Conservation (phyloP, 768 basidiomycete genomes). For the Hirschioporus abietinus region DNA sequence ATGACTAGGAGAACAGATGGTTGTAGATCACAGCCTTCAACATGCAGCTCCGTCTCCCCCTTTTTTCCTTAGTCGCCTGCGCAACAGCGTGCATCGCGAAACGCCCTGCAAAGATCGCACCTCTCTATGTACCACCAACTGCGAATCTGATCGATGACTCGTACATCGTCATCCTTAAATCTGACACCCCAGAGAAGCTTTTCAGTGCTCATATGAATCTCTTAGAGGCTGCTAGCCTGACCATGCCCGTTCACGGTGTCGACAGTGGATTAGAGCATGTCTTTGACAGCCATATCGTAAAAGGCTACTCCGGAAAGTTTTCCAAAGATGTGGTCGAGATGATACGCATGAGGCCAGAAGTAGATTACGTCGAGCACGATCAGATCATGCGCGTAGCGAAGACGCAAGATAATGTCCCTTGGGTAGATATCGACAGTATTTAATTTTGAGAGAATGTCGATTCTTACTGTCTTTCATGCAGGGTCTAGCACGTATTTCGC, state of each 20-base stretch:
- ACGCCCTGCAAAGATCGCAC: conserved; percentile 5
- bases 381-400: conserved; percentile 76
- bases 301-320: conserved; percentile 82
- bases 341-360: conserved; percentile 81
- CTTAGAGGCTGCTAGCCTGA: conserved; percentile 56
- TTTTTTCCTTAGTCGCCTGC: not conserved
- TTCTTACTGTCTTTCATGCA: conserved; percentile 22
- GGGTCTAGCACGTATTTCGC: conserved; percentile 95
- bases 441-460: not conserved
- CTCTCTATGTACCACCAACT: conserved; percentile 2
- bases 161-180: conserved; percentile 89
- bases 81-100: not conserved
- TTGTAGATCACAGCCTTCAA: not conserved
- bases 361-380: conserved; percentile 89
- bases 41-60: not conserved
- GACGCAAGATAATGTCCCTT: conserved; percentile 67
- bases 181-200: conserved; percentile 48
- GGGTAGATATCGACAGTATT: conserved; percentile 48
- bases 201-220: conserved; percentile 78
- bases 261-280: conserved; percentile 59
- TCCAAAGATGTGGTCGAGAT: conserved; percentile 60
- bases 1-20: not conserved
- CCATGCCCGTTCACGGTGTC: conserved; percentile 46
- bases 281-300: conserved; percentile 61
- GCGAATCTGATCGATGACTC: conserved; percentile 71